phyloP scores from a whole-genome alignment of 2,329 filamentous ascomycete genomes.

The Monosporascus sp. region DNA sequence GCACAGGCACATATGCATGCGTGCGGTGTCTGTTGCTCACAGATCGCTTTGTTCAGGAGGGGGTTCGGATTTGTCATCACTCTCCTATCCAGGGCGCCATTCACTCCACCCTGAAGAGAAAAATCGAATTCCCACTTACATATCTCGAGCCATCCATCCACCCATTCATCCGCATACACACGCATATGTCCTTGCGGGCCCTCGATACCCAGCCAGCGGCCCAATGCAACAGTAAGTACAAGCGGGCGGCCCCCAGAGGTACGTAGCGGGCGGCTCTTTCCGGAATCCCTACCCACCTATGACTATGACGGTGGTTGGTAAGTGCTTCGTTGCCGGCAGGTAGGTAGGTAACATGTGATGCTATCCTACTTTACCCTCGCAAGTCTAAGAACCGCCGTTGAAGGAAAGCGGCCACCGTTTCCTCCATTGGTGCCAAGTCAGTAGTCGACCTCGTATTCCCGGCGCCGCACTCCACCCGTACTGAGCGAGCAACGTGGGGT shows the following conservation, averaged over 20 bases:
- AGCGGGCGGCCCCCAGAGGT: background rate
- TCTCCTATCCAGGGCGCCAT: background rate
- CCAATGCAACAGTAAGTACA: background rate
- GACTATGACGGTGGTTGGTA: background rate
- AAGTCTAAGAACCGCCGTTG: background rate
- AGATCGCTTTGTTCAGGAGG: background rate
- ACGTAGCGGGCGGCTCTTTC: background rate
- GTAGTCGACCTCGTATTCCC: background rate
- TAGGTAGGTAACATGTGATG: background rate
- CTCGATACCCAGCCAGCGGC: background rate
- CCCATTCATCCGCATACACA: no score
- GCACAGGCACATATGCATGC: background rate
- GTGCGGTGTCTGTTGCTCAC: background rate
- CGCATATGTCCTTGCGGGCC: no score
- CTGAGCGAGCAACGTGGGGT: no score
- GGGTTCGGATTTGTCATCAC: background rate
- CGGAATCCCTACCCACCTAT: background rate
- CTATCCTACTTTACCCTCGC: background rate
- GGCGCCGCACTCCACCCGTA: no score
- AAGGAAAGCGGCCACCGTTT: no score
- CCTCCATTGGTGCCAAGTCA: background rate
- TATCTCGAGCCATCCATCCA: no score
- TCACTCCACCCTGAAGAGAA: background rate
- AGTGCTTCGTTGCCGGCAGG: background rate
- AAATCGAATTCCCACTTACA: no score